A percentile compares a stretch with the other conserved stretches of the same genome.
phyloP scores from a whole-genome alignment of 768 basidiomycete species.

The Exidia glandulosa region DNA sequence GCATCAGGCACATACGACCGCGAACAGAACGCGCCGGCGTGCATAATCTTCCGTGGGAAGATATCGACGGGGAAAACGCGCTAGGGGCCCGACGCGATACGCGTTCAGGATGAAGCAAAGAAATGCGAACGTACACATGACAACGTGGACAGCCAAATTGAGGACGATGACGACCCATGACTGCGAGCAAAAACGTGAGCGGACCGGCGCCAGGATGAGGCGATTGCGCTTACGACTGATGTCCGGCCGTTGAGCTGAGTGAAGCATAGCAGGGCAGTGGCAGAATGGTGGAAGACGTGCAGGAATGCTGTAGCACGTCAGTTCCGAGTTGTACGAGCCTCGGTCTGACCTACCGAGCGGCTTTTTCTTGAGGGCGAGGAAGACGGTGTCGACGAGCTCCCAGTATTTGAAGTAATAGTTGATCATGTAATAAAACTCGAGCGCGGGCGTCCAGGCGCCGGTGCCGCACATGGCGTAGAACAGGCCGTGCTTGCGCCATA shows the following conservation, averaged over 20 bases:
- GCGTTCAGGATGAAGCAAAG: neutral
- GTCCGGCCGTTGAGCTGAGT: conserved; percentile 91
- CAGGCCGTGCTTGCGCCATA: conserved; percentile 56
- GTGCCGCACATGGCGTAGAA: conserved; percentile 71
- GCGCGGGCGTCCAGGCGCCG: conserved; percentile 78
- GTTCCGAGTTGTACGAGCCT: neutral
- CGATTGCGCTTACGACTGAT: conserved; percentile 58
- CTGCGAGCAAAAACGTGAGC: conserved; percentile 28
- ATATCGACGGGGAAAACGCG: too few species aligned
- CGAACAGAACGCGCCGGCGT: too few species aligned
- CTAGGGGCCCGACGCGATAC: too few species aligned
- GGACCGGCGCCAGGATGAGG: conserved; percentile 1
- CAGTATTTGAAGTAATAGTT: conserved; percentile 99
- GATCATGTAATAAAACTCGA: conserved; percentile 96
- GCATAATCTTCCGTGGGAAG: too few species aligned
- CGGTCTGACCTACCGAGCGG: conserved; percentile 58
- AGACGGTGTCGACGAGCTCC: conserved; percentile 92
- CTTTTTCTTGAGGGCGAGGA: conserved; percentile 97
- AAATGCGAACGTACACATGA: conserved; percentile 71
- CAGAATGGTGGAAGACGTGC: conserved; percentile 98
- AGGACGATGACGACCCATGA: conserved; percentile 93
- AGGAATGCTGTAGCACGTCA: conserved; percentile 58
- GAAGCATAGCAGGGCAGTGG: conserved; percentile 90
- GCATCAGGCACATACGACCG: too few species aligned
- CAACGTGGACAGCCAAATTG: conserved; percentile 87